Evolutionary conservation across 2,329 filamentous ascomycete genomes (phyloP).

Genomic region (Penicillium sp.): DNA sequence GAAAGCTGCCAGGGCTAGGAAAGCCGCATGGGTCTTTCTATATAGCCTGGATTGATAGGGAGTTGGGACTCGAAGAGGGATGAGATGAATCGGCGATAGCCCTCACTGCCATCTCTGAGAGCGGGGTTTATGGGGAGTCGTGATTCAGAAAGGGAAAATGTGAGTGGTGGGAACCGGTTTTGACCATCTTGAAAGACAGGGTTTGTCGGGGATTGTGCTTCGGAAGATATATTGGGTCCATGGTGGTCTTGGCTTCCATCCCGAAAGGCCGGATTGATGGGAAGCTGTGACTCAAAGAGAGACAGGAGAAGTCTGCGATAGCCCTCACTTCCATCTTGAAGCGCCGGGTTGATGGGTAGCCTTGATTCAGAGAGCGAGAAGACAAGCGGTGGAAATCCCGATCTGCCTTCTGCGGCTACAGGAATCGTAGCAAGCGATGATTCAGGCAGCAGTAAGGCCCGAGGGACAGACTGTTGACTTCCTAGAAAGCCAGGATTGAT

Average conservation of each 20-base stretch:
- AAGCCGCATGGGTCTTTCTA: conserved; percentile 8
- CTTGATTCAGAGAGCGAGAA: conserved; percentile 11
- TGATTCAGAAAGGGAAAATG: conserved; percentile 11
- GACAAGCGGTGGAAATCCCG: neutral
- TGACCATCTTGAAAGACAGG: too few relatives aligned
- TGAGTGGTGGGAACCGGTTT: too few relatives aligned
- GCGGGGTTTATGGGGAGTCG: conserved; percentile 10
- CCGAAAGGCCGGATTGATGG: neutral
- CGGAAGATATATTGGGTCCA: too few relatives aligned
- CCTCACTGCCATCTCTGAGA: neutral
- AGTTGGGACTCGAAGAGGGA: conserved; percentile 18
- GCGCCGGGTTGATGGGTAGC: conserved; percentile 9
- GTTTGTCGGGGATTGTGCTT: too few relatives aligned
- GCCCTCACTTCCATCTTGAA: conserved; percentile 1
- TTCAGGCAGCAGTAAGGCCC: too few relatives aligned
- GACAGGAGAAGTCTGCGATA: conserved; percentile 1
- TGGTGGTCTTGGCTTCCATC: neutral
- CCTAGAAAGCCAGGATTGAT: neutral
- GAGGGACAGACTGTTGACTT: neutral
- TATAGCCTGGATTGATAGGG: conserved; percentile 29
- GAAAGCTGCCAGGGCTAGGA: conserved; percentile 2
- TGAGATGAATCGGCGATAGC: neutral
- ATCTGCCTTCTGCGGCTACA: too few relatives aligned
- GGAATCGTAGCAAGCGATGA: too few relatives aligned
- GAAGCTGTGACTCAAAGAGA: conserved; percentile 9